Percentiles rank a stretch among this genome's conserved stretches.
Evolutionary conservation across 106 monocot genomes (phyloP).

Genomic region (Chionographis japonica): DNA sequence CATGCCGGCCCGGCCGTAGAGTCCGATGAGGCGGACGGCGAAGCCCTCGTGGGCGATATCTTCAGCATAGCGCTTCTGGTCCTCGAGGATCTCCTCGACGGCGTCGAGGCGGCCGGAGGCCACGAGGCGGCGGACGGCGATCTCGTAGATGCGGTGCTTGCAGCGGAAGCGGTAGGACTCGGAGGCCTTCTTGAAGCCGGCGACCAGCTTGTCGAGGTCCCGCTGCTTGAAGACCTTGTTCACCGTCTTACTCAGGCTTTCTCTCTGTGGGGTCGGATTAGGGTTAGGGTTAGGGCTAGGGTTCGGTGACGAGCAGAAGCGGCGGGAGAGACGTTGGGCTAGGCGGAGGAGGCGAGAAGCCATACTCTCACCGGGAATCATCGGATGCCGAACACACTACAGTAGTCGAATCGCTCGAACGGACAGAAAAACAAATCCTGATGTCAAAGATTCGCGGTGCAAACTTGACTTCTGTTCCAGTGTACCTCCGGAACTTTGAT

Average conservation of each 20-base stretch:
- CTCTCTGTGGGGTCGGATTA: neutral
- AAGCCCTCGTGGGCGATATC: conserved; percentile 48
- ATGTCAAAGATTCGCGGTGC: too few species aligned
- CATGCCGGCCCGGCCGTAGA: conserved; percentile 53
- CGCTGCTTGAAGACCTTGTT: conserved; percentile 21
- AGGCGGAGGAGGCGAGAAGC: neutral
- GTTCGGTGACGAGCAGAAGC: neutral
- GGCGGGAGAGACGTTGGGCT: neutral
- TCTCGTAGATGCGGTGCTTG: conserved; percentile 30
- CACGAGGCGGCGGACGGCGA: conserved; percentile 40
- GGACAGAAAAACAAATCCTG: too few species aligned
- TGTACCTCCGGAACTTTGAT: too few species aligned
- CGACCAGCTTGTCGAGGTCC: conserved; percentile 37
- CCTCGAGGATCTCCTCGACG: conserved; percentile 42
- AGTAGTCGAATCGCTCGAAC: too few species aligned
- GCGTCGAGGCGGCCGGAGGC: conserved; percentile 27
- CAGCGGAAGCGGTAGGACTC: conserved; percentile 32
- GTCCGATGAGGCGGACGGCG: conserved; percentile 47
- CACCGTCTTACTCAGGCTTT: neutral
- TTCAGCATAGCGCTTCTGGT: conserved; percentile 23
- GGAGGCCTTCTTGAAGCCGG: conserved; percentile 33
- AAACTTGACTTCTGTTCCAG: too few species aligned
- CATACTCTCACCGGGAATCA: neutral
- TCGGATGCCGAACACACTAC: too few species aligned
- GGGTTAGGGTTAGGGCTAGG: neutral